These are phyloP conservation scores for Luzula sylvatica DNA, from an alignment of 176 grass and related monocot genomes.

Conservation along the genomic window DNA sequence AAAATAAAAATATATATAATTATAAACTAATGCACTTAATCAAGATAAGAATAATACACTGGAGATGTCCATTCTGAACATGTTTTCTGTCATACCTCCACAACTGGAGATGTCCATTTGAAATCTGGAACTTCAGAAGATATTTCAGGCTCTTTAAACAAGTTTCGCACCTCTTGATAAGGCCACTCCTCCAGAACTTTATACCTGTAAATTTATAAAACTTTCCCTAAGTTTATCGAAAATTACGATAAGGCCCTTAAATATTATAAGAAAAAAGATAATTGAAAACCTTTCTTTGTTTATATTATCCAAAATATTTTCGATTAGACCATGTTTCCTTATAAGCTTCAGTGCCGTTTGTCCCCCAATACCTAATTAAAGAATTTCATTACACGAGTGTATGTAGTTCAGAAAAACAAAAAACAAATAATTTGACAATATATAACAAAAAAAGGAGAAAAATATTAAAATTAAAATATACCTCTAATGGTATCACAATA, in stretches of 20 bases:
- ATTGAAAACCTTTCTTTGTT: conserved; percentile 46
- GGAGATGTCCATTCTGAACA: neutral
- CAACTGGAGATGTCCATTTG: conserved; percentile 48
- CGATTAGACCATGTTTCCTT: conserved; percentile 65
- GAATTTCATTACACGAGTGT: neutral
- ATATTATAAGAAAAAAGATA: conserved; percentile 13
- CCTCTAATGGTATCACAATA: conserved; percentile 92
- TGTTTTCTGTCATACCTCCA: conserved; percentile 40
- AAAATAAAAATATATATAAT: conserved; percentile 16
- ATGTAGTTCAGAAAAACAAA: neutral
- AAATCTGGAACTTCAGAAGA: conserved; percentile 53
- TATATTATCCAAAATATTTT: conserved; percentile 79
- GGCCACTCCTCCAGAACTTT: conserved; percentile 88
- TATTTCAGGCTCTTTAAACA: conserved; percentile 79
- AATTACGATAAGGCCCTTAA: neutral
- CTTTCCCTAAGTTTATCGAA: neutral
- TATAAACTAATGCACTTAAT: conserved; percentile 7
- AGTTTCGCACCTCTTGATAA: conserved; percentile 63
- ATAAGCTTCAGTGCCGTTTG: conserved; percentile 93
- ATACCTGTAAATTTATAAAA: conserved; percentile 39
- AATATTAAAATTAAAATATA: conserved; percentile 20
- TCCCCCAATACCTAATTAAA: conserved; percentile 68
- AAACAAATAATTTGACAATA: conserved; percentile 2
- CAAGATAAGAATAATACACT: too few species aligned
- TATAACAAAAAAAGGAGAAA: conserved; percentile 5